A percentile compares a stretch with the other conserved stretches of the same genome.
These are phyloP conservation scores for Cynanchum wilfordii DNA, from an alignment of 257 asterid species.

Conservation along the genomic window DNA sequence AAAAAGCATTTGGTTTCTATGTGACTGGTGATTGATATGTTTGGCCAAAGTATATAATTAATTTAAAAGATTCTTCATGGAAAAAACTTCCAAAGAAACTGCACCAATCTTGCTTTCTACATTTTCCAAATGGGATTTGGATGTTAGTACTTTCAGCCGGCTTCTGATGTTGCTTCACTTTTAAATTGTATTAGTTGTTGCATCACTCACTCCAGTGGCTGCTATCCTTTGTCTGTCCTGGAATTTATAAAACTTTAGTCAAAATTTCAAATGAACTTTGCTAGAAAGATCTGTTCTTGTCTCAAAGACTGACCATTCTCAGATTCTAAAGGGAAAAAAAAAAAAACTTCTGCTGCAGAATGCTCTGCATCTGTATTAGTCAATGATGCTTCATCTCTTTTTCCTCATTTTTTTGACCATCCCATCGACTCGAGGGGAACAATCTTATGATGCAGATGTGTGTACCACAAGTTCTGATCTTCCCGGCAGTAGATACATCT, in stretches of 20 bases:
- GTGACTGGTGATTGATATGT: too few relatives aligned
- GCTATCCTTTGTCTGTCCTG: neutral
- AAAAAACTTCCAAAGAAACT: conserved; percentile 3
- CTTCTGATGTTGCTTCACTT: conserved; percentile 6
- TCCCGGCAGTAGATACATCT: conserved; percentile 57
- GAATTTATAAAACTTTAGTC: neutral
- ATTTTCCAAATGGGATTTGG: conserved; percentile 6
- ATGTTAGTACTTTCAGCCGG: conserved; percentile 16
- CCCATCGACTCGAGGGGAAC: conserved; percentile 29
- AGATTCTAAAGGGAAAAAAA: neutral
- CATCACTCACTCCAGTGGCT: neutral
- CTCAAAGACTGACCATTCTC: neutral
- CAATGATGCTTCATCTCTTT: conserved; percentile 27
- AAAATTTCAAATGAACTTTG: neutral
- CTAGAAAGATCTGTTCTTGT: neutral
- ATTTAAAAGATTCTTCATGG: conserved; percentile 6
- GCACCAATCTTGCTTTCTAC: neutral
- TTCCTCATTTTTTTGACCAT: conserved; percentile 26
- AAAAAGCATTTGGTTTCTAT: too few relatives aligned
- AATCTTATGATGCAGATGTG: conserved; percentile 44
- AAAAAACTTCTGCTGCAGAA: conserved; percentile 6
- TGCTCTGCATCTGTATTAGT: conserved; percentile 1
- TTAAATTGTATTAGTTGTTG: conserved; percentile 9
- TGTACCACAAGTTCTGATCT: conserved; percentile 31
- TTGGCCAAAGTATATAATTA: neutral